Percentiles rank a stretch among this genome's conserved stretches.
Evolutionary conservation across 176 grass and related monocot genomes (phyloP).

Genomic region (Puccinellia tenuiflora): DNA sequence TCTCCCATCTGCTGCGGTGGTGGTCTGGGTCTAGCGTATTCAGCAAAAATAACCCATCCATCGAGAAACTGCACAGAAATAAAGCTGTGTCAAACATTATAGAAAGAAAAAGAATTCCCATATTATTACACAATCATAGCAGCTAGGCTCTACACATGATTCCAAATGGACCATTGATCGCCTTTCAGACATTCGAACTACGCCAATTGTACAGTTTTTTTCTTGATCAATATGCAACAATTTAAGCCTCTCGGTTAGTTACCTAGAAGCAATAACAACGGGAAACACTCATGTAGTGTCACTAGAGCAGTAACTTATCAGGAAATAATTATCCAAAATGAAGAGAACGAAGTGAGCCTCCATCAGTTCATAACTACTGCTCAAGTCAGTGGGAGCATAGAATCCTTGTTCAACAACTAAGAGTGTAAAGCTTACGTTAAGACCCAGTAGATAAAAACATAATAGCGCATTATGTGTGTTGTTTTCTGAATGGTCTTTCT

Average conservation of each 20-base stretch:
- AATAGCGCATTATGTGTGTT: not conserved
- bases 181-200: not conserved
- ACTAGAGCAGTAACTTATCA: not conserved
- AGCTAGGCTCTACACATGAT: not conserved
- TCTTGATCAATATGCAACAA: not conserved
- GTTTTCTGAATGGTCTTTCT: not conserved
- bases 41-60: conserved; percentile 94
- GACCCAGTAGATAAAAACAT: not conserved
- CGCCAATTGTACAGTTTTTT: not conserved
- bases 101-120: not conserved
- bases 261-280: not conserved
- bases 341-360: not conserved
- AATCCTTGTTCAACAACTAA: not conserved
- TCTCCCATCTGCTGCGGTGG: conserved; percentile 25
- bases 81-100: not conserved
- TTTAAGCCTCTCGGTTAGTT: not conserved
- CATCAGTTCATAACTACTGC: not conserved
- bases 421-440: not conserved
- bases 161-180: not conserved
- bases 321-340: conserved; percentile 2
- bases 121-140: not conserved
- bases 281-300: not conserved
- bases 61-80: conserved; percentile 69
- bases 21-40: conserved; percentile 62
- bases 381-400: not conserved